A percentile compares a stretch with the other conserved stretches of the same genome.
These are phyloP conservation scores for Xylariaceae sp. DNA, from an alignment of 2,329 filamentous ascomycete genomes.

Conservation along the genomic window DNA sequence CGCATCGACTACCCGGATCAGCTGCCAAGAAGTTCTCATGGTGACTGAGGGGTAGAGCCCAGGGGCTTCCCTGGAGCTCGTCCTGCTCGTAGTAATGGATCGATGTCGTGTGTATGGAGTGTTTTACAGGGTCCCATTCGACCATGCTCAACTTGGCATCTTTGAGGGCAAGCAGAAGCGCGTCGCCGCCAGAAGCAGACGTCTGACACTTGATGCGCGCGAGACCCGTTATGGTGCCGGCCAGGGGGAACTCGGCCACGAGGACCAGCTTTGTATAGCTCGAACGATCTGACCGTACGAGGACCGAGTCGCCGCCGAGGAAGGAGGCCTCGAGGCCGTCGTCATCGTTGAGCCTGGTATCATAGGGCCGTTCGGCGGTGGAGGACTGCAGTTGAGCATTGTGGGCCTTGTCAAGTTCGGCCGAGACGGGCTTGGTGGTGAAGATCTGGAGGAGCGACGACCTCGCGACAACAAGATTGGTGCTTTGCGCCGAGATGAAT, in stretches of 20 bases:
- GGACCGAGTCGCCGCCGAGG: conserved; percentile 53
- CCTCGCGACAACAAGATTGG: conserved; percentile 85
- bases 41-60: conserved; percentile 66
- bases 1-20: conserved; percentile 88
- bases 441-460: conserved; percentile 92
- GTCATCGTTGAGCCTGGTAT: conserved; percentile 49
- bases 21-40: conserved; percentile 77
- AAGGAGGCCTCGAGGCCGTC: conserved; percentile 61
- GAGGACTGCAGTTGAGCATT: conserved; percentile 29
- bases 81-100: conserved; percentile 98
- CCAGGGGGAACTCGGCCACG: conserved; percentile 72
- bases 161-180: conserved; percentile 73
- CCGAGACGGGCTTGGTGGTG: conserved; percentile 57
- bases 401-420: conserved; percentile 48
- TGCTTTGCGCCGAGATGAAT: conserved; percentile 66
- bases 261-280: conserved; percentile 73
- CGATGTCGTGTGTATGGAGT: conserved; percentile 77
- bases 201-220: conserved; percentile 66
- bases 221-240: conserved; percentile 78
- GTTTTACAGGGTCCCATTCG: conserved; percentile 81
- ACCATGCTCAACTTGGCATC: conserved; percentile 90
- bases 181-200: conserved; percentile 74
- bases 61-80: conserved; percentile 74
- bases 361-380: conserved; percentile 40
- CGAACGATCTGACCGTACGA: conserved; percentile 54